Evolutionary conservation across 2,329 filamentous ascomycete species (phyloP).

Genomic region (Paraphoma sp.): DNA sequence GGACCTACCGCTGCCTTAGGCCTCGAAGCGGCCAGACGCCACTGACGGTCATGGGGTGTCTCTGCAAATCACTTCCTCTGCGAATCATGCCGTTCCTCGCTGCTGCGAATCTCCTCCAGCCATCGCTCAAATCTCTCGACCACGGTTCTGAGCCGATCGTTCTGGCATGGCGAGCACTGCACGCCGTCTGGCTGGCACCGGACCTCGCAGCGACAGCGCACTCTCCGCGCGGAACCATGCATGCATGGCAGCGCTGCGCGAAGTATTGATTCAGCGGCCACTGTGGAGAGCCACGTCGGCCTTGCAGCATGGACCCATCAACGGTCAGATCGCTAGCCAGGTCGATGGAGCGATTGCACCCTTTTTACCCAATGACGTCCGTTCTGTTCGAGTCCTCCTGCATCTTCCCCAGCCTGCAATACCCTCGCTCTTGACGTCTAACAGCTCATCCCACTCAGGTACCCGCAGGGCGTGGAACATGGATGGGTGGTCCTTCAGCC

Average conservation of each 20-base stretch:
- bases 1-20: not conserved
- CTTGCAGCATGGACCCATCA: slow-evolving; percentile 25
- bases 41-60: slow-evolving; percentile 13
- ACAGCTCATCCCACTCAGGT: slow-evolving; percentile 22
- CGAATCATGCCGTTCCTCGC: slow-evolving; percentile 16
- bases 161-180: not conserved
- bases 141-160: slow-evolving; percentile 16
- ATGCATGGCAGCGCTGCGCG: slow-evolving; percentile 20
- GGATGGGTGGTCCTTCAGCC: slow-evolving; percentile 2
- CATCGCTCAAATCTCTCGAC: slow-evolving; percentile 27
- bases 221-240: slow-evolving; percentile 13
- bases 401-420: slow-evolving; percentile 11
- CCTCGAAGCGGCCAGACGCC: slow-evolving; percentile 1
- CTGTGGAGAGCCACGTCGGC: slow-evolving; percentile 40
- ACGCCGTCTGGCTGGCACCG: slow-evolving; percentile 2
- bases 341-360: not conserved
- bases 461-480: slow-evolving; percentile 13
- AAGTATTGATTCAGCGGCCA: slow-evolving; percentile 27
- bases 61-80: slow-evolving; percentile 20
- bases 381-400: slow-evolving; percentile 12
- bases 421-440: slow-evolving; percentile 8
- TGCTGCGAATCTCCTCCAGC: slow-evolving; percentile 7
- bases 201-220: slow-evolving; percentile 22
- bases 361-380: slow-evolving; percentile 18
- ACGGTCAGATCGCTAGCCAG: slow-evolving; percentile 13